Evolutionary conservation across 257 asterid species (phyloP), one percentile per base, ranked within the genome.

Genomic region (Ilex asprella): DNA sequence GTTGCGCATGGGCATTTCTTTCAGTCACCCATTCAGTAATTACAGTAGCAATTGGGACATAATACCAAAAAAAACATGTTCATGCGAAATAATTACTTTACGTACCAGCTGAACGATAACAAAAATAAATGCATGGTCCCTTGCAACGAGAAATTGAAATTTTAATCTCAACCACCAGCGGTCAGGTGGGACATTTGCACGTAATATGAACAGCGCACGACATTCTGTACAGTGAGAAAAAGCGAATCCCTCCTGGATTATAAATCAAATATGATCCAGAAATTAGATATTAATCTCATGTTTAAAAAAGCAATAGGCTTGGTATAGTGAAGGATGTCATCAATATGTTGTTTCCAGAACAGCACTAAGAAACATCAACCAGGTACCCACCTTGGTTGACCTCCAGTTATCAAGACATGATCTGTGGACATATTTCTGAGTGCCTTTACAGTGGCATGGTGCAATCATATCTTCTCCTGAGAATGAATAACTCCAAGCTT

Each of bases 141-240:
- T 89, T 44, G 95, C 99, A 70, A 93, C 96, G 56, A 93, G 99
- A 78, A 89, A 81, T 67, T 93, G 97, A 65, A 93, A 93, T 79
- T 93, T 93, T 69, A 93, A 76, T 74, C 99, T 85, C 85, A 89
- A 76, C 99, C 99, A 93, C 99, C 99, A 93, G 56, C 99, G 97
- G 58, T 89, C 99, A 49, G 94, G 85, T 66, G 99, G 97, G 54
- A 93, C 94, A 68, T 89, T 93, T 39, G 99, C 99, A 62, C 99
- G 95, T 78, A 93, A 75, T 75, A 89, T 79, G 79, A 93, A 93
- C 81, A 80, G 81, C 64, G 97, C 95, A 72, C 95, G 80, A 84
- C 99, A 93, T 79, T 93, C 97, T 67, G 99, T 89, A 77, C 99
- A 93, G 74, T 93, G 96, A 70, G 99, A 88, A 84, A 93, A 93